Evolutionary conservation across 495 filamentous ascomycete genomes (phyloP).

Genomic region (Penicillium robsamsonii): DNA sequence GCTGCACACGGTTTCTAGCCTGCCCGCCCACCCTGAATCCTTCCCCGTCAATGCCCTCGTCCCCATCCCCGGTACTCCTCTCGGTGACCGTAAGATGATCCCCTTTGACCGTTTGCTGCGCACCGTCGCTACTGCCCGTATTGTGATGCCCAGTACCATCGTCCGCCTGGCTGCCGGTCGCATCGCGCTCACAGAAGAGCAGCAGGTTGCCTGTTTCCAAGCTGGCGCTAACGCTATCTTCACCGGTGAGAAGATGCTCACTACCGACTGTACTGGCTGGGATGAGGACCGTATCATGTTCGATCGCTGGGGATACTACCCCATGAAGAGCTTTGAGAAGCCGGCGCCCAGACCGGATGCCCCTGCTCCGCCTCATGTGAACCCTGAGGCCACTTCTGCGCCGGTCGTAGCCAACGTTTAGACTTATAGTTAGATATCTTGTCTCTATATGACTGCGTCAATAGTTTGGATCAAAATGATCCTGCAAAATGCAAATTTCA

Average conservation of each 20-base stretch:
- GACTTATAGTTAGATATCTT: not conserved
- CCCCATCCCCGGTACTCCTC: conserved; percentile 79
- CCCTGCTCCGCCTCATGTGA: conserved; percentile 12
- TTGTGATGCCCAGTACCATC: conserved; percentile 76
- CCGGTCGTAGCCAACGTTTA: conserved; percentile 31
- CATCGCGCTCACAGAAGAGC: conserved; percentile 73
- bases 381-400: conserved; percentile 23
- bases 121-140: conserved; percentile 74
- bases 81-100: conserved; percentile 67
- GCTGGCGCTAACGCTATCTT: conserved; percentile 87
- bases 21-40: conserved; percentile 76
- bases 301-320: conserved; percentile 69
- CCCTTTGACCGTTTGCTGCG: conserved; percentile 69
- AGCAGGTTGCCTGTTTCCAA: conserved; percentile 80
- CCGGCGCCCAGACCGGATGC: conserved; percentile 9
- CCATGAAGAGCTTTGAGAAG: conserved; percentile 60
- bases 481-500: not conserved
- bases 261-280: conserved; percentile 83
- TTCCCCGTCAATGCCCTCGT: conserved; percentile 86
- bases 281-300: conserved; percentile 81
- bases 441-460: not conserved
- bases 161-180: conserved; percentile 78
- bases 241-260: conserved; percentile 90
- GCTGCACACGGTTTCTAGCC: conserved; percentile 70
- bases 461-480: not conserved